A percentile compares a stretch with the other conserved stretches of the same genome.
These are phyloP conservation scores for Camellia oleifera DNA, from an alignment of 179 eudicot genomes.

Conservation along the genomic window DNA sequence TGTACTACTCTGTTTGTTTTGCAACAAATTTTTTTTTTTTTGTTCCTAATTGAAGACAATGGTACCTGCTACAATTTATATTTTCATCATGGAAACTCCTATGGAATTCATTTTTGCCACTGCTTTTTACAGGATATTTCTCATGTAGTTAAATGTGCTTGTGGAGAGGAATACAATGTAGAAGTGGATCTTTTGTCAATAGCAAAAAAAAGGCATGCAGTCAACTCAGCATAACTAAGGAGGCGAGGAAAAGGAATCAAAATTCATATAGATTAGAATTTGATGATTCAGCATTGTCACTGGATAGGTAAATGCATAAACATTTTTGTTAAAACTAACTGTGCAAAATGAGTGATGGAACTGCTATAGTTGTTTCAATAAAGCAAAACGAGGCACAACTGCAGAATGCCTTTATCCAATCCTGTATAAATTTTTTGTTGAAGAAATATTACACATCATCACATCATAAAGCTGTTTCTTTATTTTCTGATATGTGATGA, in stretches of 20 bases:
- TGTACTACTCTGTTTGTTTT: neutral
- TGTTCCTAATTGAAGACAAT: neutral
- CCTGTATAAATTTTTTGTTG: neutral
- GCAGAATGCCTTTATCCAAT: neutral
- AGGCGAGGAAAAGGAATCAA: neutral
- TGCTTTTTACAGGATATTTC: conserved; percentile 49
- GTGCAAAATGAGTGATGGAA: conserved; percentile 3
- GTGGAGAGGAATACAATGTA: conserved; percentile 65
- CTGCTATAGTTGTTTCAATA: neutral
- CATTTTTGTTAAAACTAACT: conserved; percentile 9
- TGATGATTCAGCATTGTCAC: conserved; percentile 11
- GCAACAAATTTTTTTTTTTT: neutral
- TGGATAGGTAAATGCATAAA: conserved; percentile 15
- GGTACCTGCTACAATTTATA: conserved; percentile 7
- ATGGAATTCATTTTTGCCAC: neutral
- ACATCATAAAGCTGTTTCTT: neutral
- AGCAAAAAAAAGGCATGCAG: conserved; percentile 4
- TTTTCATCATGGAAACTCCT: neutral
- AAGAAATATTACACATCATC: neutral
- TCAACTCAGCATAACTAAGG: neutral
- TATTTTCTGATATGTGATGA: conserved; percentile 1
- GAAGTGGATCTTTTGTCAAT: conserved; percentile 26
- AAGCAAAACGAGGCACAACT: neutral
- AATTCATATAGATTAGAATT: neutral
- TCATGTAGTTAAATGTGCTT: conserved; percentile 47